Evolutionary conservation across 1,284 basidiomycete species (phyloP), one percentile per base, ranked within the genome.

Genomic region (Cryptococcus sp.): DNA sequence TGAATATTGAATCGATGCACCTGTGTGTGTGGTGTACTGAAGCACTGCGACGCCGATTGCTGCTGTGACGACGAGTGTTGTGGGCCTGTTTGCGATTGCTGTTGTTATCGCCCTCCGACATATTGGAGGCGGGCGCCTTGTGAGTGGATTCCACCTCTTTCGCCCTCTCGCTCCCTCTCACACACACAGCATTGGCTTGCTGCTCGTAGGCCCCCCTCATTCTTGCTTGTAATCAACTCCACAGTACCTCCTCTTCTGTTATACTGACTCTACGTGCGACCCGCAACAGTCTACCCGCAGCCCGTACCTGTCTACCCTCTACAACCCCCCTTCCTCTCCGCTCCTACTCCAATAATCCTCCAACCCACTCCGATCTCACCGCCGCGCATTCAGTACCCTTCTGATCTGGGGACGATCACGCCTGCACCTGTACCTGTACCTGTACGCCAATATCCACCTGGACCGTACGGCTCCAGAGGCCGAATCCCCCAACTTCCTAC

Each of bases 21-120:
- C 25, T 6, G 25, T 25, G 25, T 6, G 25, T 6, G 25, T 25
- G 46, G 46, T 15, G 22, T 47, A 15, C 7, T 7, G 7, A 43
- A 62, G 60, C 60, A 62, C 46, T 52, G 54, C 46, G 58, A 53
- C 22, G 49, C 47, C 47, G 57, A 62, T 41, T 62, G 60, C 42
- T 62, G 60, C 51, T 62, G 60, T 30, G 60, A 62, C 46, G 58
- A 63, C 55, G 47, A 48, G 23, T 63, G 54, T 23, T 63, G 61
- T 51, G 57, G 61, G 23, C 54, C 50, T 7, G 47, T 48, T 25
- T 59, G 61, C 40, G 61, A 63, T 39, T 59, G 51, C 35, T 63
- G 61, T 38, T 62, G 61, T 50, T n/a, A 22, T 20, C 13, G 22
- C 13, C 40, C 30, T 22, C 17, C n/a, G 3, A 41, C 41, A 30